A percentile compares a stretch with the other conserved stretches of the same genome.
Conservation (phyloP, 257 asterid genomes). For the Plantago ovata region DNA sequence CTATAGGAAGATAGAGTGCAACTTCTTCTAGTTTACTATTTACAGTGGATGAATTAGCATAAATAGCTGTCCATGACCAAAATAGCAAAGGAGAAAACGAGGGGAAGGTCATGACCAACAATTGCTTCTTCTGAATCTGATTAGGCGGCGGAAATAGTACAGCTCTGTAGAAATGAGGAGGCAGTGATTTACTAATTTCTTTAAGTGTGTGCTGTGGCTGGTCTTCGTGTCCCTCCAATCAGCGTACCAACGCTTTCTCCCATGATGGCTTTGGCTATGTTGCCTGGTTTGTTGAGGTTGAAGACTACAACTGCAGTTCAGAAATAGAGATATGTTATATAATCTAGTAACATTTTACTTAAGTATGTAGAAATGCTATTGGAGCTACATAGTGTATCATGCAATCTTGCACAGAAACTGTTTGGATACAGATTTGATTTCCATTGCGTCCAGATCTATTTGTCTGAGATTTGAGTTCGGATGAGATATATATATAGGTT, state of each 20-base stretch:
- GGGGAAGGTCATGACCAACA: not conserved
- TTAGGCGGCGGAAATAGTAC: not conserved
- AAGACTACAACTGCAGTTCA: constrained; percentile 74
- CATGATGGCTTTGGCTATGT: constrained; percentile 72
- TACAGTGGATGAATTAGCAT: constrained; percentile 1
- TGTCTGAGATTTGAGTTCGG: too few species aligned
- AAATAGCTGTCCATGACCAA: not conserved
- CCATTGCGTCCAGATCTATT: too few species aligned
- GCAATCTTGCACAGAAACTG: too few species aligned
- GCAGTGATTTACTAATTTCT: not conserved
- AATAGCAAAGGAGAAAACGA: not conserved
- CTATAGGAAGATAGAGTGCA: not conserved
- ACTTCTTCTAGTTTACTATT: constrained; percentile 5
- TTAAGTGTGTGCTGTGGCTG: constrained; percentile 37
- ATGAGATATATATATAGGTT: too few species aligned
- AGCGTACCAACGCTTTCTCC: constrained; percentile 83
- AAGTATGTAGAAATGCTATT: not conserved
- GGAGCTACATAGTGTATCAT: too few species aligned
- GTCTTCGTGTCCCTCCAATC: constrained; percentile 49
- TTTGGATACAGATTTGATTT: not conserved
- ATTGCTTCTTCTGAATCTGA: not conserved
- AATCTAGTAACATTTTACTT: not conserved
- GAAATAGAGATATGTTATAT: not conserved
- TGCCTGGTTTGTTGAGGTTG: constrained; percentile 76
- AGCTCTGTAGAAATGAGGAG: too few species aligned